Evolutionary conservation across 257 asterid species (phyloP).

Genomic region (Nicotiana sylvestris): DNA sequence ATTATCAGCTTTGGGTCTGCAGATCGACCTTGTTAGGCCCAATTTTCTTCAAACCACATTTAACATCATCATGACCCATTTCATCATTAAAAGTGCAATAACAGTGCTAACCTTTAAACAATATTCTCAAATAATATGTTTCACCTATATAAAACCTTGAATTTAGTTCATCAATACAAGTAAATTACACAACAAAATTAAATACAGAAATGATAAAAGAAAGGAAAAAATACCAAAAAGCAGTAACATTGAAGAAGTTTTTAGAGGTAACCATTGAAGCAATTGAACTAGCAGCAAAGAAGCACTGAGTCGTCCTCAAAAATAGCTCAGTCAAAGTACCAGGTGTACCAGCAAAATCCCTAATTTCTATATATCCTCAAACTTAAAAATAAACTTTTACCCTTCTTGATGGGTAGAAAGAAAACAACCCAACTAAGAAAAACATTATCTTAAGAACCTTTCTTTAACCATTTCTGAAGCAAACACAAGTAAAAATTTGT

Average conservation of each 20-base stretch:
- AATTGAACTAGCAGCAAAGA: conserved; percentile 47
- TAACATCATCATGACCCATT: too few relatives aligned
- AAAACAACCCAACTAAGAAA: not conserved
- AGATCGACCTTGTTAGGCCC: too few relatives aligned
- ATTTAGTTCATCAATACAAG: not conserved
- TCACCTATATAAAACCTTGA: too few relatives aligned
- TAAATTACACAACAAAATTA: not conserved
- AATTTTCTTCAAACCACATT: too few relatives aligned
- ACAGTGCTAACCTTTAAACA: not conserved
- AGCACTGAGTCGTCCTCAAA: conserved; percentile 39
- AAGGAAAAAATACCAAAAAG: conserved; percentile 42
- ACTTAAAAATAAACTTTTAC: not conserved
- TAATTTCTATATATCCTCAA: conserved; percentile 23
- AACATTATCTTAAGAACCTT: not conserved
- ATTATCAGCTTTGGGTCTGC: too few relatives aligned
- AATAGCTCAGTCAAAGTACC: conserved; percentile 45
- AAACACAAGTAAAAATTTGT: not conserved
- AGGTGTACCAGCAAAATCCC: conserved; percentile 50
- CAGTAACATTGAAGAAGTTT: conserved; percentile 43
- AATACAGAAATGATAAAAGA: not conserved
- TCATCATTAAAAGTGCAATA: too few relatives aligned
- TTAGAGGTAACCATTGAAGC: conserved; percentile 40
- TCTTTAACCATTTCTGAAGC: not conserved
- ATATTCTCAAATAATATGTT: not conserved
- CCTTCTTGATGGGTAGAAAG: not conserved